Conservation (phyloP, 495 filamentous ascomycete genomes). For the Penicillium alfredii region DNA sequence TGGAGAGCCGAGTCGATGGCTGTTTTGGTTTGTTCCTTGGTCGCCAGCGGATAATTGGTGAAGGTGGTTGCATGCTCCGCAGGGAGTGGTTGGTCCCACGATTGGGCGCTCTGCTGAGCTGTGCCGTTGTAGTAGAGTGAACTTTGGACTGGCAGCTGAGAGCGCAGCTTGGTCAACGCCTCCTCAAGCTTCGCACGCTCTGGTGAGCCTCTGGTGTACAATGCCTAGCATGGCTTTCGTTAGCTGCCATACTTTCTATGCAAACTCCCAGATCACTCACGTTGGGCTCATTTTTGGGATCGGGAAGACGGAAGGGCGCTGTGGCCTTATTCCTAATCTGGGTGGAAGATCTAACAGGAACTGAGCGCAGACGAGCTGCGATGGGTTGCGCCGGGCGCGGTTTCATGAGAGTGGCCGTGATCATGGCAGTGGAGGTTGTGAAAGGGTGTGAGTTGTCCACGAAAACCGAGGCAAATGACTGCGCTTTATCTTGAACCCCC, state of each 20-base stretch:
- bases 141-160: constrained; percentile 40
- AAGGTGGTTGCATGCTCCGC: constrained; percentile 61
- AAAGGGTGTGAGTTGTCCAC: too few species aligned
- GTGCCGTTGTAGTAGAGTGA: constrained; percentile 50
- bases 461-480: too few species aligned
- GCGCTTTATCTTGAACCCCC: too few species aligned
- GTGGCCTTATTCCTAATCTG: constrained; percentile 29
- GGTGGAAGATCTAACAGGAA: constrained; percentile 6
- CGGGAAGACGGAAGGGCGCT: constrained; percentile 30
- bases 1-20: constrained; percentile 77
- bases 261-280: constrained; percentile 14
- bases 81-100: constrained; percentile 60
- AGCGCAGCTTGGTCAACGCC: constrained; percentile 52
- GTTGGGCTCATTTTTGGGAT: constrained; percentile 33
- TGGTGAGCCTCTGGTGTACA: constrained; percentile 65
- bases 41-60: constrained; percentile 71
- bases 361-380: constrained; percentile 10
- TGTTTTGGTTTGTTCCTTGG: constrained; percentile 56
- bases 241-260: not conserved
- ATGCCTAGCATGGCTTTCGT: constrained; percentile 44
- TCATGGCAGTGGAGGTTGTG: constrained; percentile 12
- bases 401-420: constrained; percentile 17
- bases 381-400: constrained; percentile 13
- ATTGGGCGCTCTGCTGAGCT: constrained; percentile 35
- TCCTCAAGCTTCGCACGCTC: constrained; percentile 61